These are phyloP conservation scores for Debaryomyces subglobosus DNA, from an alignment of 1,139 yeast species.

Conservation along the genomic window DNA sequence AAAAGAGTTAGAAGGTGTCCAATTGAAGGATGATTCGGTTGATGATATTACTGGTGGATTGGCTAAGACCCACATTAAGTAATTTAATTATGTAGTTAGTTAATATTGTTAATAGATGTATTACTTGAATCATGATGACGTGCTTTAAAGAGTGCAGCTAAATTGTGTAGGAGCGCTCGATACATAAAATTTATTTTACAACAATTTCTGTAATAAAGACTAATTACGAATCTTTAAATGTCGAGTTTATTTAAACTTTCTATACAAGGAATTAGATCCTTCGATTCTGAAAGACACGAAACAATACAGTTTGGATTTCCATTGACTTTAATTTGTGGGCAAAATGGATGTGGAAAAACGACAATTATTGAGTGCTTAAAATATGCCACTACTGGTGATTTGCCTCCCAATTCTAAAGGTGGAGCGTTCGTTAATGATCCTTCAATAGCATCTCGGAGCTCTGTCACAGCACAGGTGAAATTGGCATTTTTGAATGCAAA, in stretches of 20 bases:
- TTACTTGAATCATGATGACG: neutral
- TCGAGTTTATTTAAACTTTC: slow-evolving; percentile 76
- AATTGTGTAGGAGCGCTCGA: neutral
- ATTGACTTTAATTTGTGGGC: slow-evolving; percentile 90
- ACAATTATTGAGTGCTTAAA: slow-evolving; percentile 93
- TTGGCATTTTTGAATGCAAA: slow-evolving; percentile 78
- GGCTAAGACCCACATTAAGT: slow-evolving; percentile 52
- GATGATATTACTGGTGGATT: slow-evolving; percentile 65
- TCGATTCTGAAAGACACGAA: slow-evolving; percentile 79
- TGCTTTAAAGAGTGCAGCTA: neutral
- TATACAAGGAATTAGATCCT: slow-evolving; percentile 88
- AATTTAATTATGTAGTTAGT: slow-evolving; percentile 9
- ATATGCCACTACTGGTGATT: slow-evolving; percentile 92
- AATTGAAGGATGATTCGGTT: slow-evolving; percentile 43
- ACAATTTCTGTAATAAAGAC: neutral
- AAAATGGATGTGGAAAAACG: slow-evolving; percentile 98
- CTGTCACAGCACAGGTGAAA: slow-evolving; percentile 87
- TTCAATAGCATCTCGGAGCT: slow-evolving; percentile 70
- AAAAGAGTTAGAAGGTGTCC: slow-evolving; percentile 51
- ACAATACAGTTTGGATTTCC: slow-evolving; percentile 91
- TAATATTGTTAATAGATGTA: neutral
- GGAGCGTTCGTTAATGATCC: slow-evolving; percentile 98
- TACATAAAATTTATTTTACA: neutral
- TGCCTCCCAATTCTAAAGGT: slow-evolving; percentile 95
- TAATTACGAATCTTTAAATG: slow-evolving; percentile 35